A percentile compares a stretch with the other conserved stretches of the same genome.
These are phyloP conservation scores for Suillus fuscotomentosus DNA, from an alignment of 768 basidiomycete genomes.

Conservation along the genomic window DNA sequence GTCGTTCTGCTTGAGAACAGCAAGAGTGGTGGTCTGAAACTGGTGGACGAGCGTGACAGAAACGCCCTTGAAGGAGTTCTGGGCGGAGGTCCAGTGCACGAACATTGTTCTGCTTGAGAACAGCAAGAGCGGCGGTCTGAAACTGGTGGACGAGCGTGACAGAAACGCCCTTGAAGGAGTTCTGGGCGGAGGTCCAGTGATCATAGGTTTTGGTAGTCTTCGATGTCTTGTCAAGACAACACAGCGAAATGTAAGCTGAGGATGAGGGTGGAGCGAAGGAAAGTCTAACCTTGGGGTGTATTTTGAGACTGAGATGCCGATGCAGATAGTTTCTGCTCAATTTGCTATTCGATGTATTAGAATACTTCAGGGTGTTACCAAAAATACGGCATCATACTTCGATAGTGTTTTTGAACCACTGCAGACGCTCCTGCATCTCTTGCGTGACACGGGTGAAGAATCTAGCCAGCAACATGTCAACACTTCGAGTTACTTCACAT, in stretches of 20 bases:
- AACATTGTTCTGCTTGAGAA: no score
- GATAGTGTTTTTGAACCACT: slow-evolving; percentile 79
- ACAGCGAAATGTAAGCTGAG: slow-evolving; percentile 10
- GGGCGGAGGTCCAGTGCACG: no score
- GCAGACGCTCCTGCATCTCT: slow-evolving; percentile 68
- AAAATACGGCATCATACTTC: slow-evolving; percentile 46
- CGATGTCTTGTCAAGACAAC: no score
- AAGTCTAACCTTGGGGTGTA: slow-evolving; percentile 67
- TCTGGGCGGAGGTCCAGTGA: no score
- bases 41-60: no score
- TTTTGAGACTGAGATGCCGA: slow-evolving; percentile 59
- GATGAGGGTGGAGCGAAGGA: not conserved
- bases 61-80: no score
- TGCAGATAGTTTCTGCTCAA: slow-evolving; percentile 77
- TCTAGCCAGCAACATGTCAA: slow-evolving; percentile 31
- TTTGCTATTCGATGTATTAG: slow-evolving; percentile 35
- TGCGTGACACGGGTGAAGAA: slow-evolving; percentile 72
- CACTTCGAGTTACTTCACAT: not conserved
- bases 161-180: no score
- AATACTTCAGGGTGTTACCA: not conserved
- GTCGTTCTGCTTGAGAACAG: no score
- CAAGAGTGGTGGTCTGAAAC: no score
- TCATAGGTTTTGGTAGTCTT: no score
- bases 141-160: no score
- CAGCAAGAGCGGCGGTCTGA: no score